These are phyloP conservation scores for Austroboletus eburneus DNA, from an alignment of 768 basidiomycete genomes.

Conservation along the genomic window DNA sequence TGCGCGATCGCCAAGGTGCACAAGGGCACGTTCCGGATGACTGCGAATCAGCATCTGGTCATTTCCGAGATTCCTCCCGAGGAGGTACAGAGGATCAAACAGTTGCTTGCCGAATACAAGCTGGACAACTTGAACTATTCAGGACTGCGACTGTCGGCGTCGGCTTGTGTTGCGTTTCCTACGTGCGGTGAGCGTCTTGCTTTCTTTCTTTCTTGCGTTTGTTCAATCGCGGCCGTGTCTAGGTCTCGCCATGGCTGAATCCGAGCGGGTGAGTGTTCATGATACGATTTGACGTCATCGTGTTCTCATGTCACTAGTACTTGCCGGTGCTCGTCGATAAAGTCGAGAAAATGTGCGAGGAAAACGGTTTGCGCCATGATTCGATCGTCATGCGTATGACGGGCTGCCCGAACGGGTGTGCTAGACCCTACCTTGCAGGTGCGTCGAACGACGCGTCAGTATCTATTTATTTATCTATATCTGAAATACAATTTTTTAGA, in stretches of 20 bases:
- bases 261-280: conserved; percentile 49
- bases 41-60: conserved; percentile 92
- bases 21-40: conserved; percentile 91
- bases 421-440: conserved; percentile 90
- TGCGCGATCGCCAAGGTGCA: conserved; percentile 91
- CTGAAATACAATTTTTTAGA: conserved; percentile 42
- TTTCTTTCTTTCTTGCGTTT: accelerated
- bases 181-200: conserved; percentile 61
- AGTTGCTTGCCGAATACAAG: conserved; percentile 76
- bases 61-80: conserved; percentile 76
- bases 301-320: conserved; percentile 53
- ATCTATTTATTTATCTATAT: not conserved
- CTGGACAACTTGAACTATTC: conserved; percentile 81
- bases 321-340: conserved; percentile 90
- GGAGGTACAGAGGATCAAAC: conserved; percentile 75
- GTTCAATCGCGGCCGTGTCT: too few species aligned
- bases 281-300: conserved; percentile 39
- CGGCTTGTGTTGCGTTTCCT: conserved; percentile 97
- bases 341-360: conserved; percentile 92
- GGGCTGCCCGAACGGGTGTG: conserved; percentile 92
- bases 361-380: conserved; percentile 89
- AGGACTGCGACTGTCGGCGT: conserved; percentile 80
- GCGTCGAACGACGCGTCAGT: conserved; percentile 24
- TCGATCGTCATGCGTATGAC: conserved; percentile 99
- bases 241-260: conserved; percentile 78